phyloP scores from a whole-genome alignment of 1,284 basidiomycete genomes.

The Sparassis latifolia region DNA sequence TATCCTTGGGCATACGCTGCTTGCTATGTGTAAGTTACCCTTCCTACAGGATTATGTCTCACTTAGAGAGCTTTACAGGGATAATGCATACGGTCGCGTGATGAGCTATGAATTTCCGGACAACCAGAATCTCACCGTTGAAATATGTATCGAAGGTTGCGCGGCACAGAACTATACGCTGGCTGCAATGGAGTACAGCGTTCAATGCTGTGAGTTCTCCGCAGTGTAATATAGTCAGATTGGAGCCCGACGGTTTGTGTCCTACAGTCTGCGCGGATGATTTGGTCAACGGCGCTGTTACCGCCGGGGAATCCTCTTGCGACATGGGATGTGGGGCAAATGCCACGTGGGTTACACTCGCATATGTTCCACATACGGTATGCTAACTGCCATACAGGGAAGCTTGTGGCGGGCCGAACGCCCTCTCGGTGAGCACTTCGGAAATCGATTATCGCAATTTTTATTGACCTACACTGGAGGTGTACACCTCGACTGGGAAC shows the following conservation, averaged over 20 bases:
- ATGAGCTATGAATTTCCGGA: slow-evolving; percentile 28
- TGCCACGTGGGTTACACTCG: slow-evolving; percentile 38
- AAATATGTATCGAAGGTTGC: slow-evolving; percentile 32
- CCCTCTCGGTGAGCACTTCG: slow-evolving; percentile 40
- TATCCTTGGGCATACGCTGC: slow-evolving; percentile 41
- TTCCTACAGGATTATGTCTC: neutral
- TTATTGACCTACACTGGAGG: slow-evolving; percentile 8
- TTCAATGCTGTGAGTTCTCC: slow-evolving; percentile 36
- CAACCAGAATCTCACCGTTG: slow-evolving; percentile 30
- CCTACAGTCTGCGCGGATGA: slow-evolving; percentile 51
- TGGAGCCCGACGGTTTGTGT: neutral
- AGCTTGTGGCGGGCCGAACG: slow-evolving; percentile 64
- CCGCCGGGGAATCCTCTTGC: slow-evolving; percentile 45
- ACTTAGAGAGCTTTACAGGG: slow-evolving; percentile 18
- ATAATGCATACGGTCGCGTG: slow-evolving; percentile 33
- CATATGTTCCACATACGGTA: neutral
- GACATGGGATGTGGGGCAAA: slow-evolving; percentile 64
- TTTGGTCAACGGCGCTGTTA: slow-evolving; percentile 50
- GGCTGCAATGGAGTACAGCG: slow-evolving; percentile 40
- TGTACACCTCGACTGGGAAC: slow-evolving; percentile 49
- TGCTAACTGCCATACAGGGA: slow-evolving; percentile 33
- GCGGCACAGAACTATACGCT: slow-evolving; percentile 28
- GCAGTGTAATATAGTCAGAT: neutral
- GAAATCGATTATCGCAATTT: neutral
- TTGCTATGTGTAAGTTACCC: slow-evolving; percentile 49